Evolutionary conservation across 139 green algal species (phyloP).

Genomic region (Trebouxia sp.): DNA sequence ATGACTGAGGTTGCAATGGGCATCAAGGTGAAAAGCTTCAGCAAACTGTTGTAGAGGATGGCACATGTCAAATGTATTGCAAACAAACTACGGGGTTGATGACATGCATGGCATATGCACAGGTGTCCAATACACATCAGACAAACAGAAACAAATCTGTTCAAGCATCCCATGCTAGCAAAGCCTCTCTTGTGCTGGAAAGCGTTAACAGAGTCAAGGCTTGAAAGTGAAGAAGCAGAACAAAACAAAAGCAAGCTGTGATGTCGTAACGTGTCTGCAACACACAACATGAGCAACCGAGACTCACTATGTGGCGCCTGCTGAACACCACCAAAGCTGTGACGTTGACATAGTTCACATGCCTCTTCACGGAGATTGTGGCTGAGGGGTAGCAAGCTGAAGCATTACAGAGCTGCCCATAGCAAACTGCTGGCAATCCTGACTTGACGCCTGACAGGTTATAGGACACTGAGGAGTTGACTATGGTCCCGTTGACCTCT

Average conservation of each 20-base stretch:
- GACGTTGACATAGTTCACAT: constrained; percentile 1
- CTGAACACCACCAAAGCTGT: not conserved
- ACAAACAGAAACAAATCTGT: too few relatives aligned
- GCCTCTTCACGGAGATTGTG: not conserved
- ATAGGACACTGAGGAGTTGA: not conserved
- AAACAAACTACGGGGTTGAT: too few relatives aligned
- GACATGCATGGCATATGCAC: too few relatives aligned
- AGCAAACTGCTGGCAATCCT: not conserved
- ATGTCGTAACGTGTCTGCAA: not conserved
- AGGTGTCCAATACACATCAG: too few relatives aligned
- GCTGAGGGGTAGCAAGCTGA: constrained; percentile 14
- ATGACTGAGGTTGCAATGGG: too few relatives aligned
- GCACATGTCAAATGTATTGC: too few relatives aligned
- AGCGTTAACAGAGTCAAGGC: too few relatives aligned
- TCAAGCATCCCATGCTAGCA: too few relatives aligned
- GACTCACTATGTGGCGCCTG: not conserved
- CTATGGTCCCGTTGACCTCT: not conserved
- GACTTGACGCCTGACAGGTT: not conserved
- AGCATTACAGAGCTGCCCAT: not conserved
- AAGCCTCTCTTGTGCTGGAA: too few relatives aligned
- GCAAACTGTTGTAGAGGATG: too few relatives aligned
- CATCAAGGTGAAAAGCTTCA: too few relatives aligned
- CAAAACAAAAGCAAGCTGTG: not conserved
- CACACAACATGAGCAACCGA: not conserved
- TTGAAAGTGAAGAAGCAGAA: not conserved